Evolutionary conservation across 2,329 filamentous ascomycete genomes (phyloP).

Genomic region (Alternaria alternata): DNA sequence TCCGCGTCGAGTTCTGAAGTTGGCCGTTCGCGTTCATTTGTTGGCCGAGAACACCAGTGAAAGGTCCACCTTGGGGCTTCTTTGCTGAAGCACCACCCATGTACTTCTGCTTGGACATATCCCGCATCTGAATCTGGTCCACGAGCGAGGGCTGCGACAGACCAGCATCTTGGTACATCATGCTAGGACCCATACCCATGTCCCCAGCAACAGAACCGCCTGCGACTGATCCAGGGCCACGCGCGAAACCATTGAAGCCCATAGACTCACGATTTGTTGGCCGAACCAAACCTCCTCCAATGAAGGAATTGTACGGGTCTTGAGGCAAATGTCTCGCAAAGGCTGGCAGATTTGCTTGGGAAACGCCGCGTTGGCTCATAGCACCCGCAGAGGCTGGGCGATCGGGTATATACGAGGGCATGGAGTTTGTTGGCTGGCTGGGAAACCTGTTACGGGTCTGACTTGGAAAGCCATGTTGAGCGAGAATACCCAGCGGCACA

Average conservation of each 20-base stretch:
- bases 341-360: constrained; percentile 37
- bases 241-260: constrained; percentile 47
- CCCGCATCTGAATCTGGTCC: constrained; percentile 49
- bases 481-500: constrained; percentile 49
- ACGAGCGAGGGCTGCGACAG: constrained; percentile 45
- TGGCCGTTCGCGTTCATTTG: constrained; percentile 45
- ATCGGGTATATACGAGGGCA: constrained; percentile 48
- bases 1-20: constrained; percentile 31
- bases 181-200: constrained; percentile 26
- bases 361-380: constrained; percentile 27
- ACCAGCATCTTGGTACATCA: constrained; percentile 44
- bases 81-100: constrained; percentile 47
- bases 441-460: constrained; percentile 36
- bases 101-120: constrained; percentile 48
- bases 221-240: constrained; percentile 43
- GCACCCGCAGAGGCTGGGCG: constrained; percentile 46
- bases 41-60: constrained; percentile 45
- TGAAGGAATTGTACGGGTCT: constrained; percentile 44
- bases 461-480: constrained; percentile 48
- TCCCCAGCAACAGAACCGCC: constrained; percentile 39
- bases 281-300: constrained; percentile 47
- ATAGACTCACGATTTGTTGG: constrained; percentile 47
- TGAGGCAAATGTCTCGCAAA: constrained; percentile 49
- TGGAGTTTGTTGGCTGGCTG: constrained; percentile 39
- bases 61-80: constrained; percentile 40